These are phyloP conservation scores for Talaromyces pinophilus DNA, from an alignment of 2,329 filamentous ascomycete genomes.

Conservation along the genomic window DNA sequence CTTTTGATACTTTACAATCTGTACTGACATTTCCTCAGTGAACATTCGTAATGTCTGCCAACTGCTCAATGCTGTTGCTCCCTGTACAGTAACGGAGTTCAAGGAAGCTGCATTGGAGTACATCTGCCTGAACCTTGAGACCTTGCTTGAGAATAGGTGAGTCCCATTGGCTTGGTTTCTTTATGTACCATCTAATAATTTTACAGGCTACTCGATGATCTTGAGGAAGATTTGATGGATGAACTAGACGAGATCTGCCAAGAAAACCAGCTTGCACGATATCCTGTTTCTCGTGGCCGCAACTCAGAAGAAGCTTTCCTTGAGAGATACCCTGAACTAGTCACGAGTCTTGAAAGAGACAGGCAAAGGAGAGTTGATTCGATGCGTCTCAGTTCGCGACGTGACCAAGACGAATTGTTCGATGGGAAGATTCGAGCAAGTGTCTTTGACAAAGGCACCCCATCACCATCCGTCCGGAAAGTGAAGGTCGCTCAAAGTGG, in stretches of 20 bases:
- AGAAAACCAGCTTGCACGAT: conserved; percentile 75
- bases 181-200: conserved; percentile 25
- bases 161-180: conserved; percentile 23
- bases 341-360: conserved; percentile 40
- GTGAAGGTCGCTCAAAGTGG: conserved; percentile 46
- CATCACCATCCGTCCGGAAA: conserved; percentile 49
- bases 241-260: conserved; percentile 80
- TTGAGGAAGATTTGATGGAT: conserved; percentile 78
- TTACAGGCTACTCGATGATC: conserved; percentile 69
- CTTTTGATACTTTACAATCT: background rate
- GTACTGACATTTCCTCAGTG: conserved; percentile 49
- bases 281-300: conserved; percentile 76
- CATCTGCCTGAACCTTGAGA: conserved; percentile 85
- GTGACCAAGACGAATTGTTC: conserved; percentile 66
- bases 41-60: conserved; percentile 81
- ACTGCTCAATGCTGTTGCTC: conserved; percentile 81
- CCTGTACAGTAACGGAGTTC: conserved; percentile 79
- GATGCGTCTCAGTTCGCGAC: conserved; percentile 67
- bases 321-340: conserved; percentile 50
- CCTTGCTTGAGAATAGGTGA: conserved; percentile 82
- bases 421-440: conserved; percentile 63
- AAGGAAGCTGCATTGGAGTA: conserved; percentile 88
- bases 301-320: conserved; percentile 60
- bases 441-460: conserved; percentile 63
- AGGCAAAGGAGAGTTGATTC: conserved; percentile 70